phyloP scores from a whole-genome alignment of 192 early-diverging fungal species.

The Funneliformis geosporum region DNA sequence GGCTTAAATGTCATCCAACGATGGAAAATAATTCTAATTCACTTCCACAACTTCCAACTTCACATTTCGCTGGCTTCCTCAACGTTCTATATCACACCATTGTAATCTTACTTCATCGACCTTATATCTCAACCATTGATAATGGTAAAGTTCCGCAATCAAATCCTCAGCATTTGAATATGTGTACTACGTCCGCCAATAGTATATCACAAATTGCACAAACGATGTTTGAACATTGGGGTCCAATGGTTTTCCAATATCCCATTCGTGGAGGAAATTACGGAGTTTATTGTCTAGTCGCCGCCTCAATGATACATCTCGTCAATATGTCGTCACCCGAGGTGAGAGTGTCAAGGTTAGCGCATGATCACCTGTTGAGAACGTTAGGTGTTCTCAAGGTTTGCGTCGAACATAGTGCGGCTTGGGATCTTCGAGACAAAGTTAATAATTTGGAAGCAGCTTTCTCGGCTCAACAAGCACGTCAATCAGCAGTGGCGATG shows the following conservation, averaged over 20 bases:
- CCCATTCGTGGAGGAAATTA: conserved; percentile 55
- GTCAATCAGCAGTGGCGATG: not conserved
- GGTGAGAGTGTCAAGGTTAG: not conserved
- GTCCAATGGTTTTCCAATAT: conserved; percentile 45
- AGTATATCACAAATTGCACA: conserved; percentile 54
- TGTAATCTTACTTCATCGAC: conserved; percentile 54
- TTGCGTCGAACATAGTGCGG: conserved; percentile 27
- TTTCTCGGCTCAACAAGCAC: conserved; percentile 13
- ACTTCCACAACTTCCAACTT: conserved; percentile 27
- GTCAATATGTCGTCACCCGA: conserved; percentile 28
- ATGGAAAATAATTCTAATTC: conserved; percentile 20
- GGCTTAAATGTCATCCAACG: conserved; percentile 39
- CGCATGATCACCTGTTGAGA: conserved; percentile 22
- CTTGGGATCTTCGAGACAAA: conserved; percentile 21
- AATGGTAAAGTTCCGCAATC: conserved; percentile 36
- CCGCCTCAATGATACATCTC: conserved; percentile 52
- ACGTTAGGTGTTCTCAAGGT: conserved; percentile 22
- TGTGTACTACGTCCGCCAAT: conserved; percentile 54
- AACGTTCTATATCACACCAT: conserved; percentile 58
- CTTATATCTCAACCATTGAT: conserved; percentile 38
- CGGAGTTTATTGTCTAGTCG: conserved; percentile 54
- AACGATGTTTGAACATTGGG: conserved; percentile 45
- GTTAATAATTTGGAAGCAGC: conserved; percentile 3
- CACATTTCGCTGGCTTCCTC: conserved; percentile 53
- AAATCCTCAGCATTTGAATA: conserved; percentile 44